These are phyloP conservation scores for Rhodocollybia butyracea DNA, from an alignment of 768 basidiomycete species.

Conservation along the genomic window DNA sequence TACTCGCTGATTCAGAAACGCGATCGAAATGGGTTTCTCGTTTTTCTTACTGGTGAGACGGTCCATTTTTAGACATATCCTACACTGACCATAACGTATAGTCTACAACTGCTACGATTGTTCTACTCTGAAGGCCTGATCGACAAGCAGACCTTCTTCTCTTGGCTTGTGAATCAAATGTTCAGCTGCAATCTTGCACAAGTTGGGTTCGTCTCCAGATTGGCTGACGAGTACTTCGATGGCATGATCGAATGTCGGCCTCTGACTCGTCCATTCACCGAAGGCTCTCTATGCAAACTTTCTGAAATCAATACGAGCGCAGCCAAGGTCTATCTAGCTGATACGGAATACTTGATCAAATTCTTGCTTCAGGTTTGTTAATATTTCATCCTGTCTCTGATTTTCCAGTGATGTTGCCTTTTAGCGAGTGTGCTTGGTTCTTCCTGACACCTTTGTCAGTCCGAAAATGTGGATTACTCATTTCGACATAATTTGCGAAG, in stretches of 20 bases:
- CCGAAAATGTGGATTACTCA: conserved; percentile 66
- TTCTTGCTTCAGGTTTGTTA: conserved; percentile 57
- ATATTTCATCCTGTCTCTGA: neutral
- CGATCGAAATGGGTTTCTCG: conserved; percentile 76
- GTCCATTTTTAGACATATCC: neutral
- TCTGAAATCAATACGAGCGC: conserved; percentile 60
- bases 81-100: conserved; percentile 23
- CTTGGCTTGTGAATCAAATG: conserved; percentile 80
- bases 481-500: conserved; percentile 40
- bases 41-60: conserved; percentile 69
- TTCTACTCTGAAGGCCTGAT: conserved; percentile 82
- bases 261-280: conserved; percentile 63
- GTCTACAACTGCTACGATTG: conserved; percentile 66
- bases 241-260: conserved; percentile 67
- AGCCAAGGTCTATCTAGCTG: conserved; percentile 51
- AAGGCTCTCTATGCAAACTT: conserved; percentile 66
- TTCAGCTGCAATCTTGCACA: conserved; percentile 77
- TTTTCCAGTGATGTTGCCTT: neutral
- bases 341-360: conserved; percentile 51
- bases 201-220: conserved; percentile 66
- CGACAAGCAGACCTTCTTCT: conserved; percentile 71
- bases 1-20: conserved; percentile 66
- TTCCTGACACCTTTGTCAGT: conserved; percentile 72
- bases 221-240: conserved; percentile 79
- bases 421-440: conserved; percentile 66